Conservation (phyloP, 345 rosid species). For the Diplotaxis tenuifolia region DNA sequence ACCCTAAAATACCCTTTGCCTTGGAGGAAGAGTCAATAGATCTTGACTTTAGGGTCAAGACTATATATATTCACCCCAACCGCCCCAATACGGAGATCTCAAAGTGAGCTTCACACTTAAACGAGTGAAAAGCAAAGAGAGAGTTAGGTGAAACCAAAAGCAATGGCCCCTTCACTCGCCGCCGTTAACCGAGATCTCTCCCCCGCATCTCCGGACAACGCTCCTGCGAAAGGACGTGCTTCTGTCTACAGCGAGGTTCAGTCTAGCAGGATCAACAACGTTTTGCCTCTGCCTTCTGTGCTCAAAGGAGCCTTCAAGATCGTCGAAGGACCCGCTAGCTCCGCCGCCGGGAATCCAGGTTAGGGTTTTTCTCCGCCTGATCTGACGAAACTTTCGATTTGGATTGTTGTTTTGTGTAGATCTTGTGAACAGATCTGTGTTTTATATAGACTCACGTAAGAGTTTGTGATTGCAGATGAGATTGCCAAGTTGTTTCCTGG, state of each 20-base stretch:
- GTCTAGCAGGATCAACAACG: constrained; percentile 66
- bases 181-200: constrained; percentile 42
- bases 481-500: constrained; percentile 86
- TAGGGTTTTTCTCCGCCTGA: not conserved
- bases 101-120: constrained; percentile 30
- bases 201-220: constrained; percentile 34
- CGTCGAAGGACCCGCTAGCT: constrained; percentile 85
- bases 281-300: constrained; percentile 82
- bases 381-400: constrained; percentile 6
- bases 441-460: not conserved
- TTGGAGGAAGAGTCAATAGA: constrained; percentile 27
- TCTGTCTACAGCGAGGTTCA: constrained; percentile 90
- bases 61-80: constrained; percentile 32
- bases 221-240: constrained; percentile 53
- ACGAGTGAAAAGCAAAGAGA: not conserved
- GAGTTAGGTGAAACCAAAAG: constrained; percentile 35
- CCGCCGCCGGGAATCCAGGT: constrained; percentile 97
- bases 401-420: constrained; percentile 20
- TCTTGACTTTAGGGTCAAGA: constrained; percentile 10
- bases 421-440: constrained; percentile 29
- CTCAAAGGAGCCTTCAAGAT: constrained; percentile 59
- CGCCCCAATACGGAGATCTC: constrained; percentile 42
- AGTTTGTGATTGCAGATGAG: constrained; percentile 51
- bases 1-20: constrained; percentile 12
- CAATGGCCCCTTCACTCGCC: constrained; percentile 66